A percentile compares a stretch with the other conserved stretches of the same genome.
These are phyloP conservation scores for Cystobasidiaceae sp. DNA, from an alignment of 1,284 basidiomycete species.

Conservation along the genomic window DNA sequence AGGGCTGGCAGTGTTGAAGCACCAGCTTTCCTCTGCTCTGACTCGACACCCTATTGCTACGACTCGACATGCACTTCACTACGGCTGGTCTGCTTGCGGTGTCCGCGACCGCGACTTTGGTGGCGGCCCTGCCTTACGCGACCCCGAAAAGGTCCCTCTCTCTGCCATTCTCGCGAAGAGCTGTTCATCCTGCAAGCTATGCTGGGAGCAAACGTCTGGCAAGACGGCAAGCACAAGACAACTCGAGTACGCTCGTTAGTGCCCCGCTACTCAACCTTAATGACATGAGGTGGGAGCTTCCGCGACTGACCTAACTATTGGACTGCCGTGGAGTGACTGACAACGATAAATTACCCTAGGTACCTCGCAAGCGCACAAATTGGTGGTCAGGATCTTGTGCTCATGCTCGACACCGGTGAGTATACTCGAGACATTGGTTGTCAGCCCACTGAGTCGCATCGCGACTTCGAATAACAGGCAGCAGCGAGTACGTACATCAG, in stretches of 20 bases:
- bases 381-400: conserved; percentile 2
- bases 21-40: too few relatives aligned
- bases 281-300: not conserved
- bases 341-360: not conserved
- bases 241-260: not conserved
- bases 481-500: not conserved
- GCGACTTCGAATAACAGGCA: too few relatives aligned
- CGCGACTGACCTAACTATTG: not conserved
- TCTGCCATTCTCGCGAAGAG: not conserved
- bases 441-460: not conserved
- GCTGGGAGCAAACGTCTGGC: not conserved
- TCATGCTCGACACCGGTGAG: conserved; percentile 18
- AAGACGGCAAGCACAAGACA: not conserved
- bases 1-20: too few relatives aligned
- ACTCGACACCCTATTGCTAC: too few relatives aligned
- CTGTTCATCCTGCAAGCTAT: not conserved
- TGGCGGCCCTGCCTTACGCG: not conserved
- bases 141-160: not conserved
- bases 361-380: not conserved
- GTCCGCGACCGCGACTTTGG: too few relatives aligned
- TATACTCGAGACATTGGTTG: not conserved
- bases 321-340: not conserved
- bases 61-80: too few relatives aligned
- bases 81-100: too few relatives aligned
- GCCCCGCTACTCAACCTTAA: not conserved